These are phyloP conservation scores for Xanthoparmelia taractica DNA, from an alignment of 495 filamentous ascomycete genomes.

Conservation along the genomic window DNA sequence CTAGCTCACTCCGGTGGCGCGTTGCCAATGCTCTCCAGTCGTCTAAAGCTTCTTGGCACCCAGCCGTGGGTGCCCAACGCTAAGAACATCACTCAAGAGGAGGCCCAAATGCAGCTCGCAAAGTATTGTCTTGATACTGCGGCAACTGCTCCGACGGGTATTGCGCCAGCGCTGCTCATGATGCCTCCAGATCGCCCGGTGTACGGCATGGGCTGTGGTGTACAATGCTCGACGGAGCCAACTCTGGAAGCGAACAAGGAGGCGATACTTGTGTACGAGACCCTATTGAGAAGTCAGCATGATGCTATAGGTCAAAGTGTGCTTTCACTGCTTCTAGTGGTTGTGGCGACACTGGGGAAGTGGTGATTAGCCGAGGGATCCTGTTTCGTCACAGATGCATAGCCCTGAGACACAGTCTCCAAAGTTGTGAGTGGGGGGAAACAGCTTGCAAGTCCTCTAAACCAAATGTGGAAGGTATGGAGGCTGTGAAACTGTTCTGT, in stretches of 20 bases:
- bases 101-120: conserved; percentile 1
- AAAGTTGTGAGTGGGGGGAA: not conserved
- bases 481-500: not conserved
- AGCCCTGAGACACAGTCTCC: not conserved
- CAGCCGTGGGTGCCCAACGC: conserved; percentile 14
- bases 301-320: conserved; percentile 11
- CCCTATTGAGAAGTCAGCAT: not conserved
- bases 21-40: conserved; percentile 9
- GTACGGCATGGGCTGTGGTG: conserved; percentile 14
- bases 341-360: conserved; percentile 1
- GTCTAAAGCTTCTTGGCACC: conserved; percentile 13
- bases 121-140: conserved; percentile 7
- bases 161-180: conserved; percentile 9
- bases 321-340: conserved; percentile 6
- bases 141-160: conserved; percentile 6
- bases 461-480: not conserved
- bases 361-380: not conserved
- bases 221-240: conserved; percentile 12
- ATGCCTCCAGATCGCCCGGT: conserved; percentile 8
- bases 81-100: conserved; percentile 10
- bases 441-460: not conserved
- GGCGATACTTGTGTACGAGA: conserved; percentile 6
- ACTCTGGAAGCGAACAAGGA: conserved; percentile 14
- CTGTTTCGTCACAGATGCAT: not conserved
- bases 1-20: conserved; percentile 10